phyloP scores from a whole-genome alignment of 169 alveolate species.

The Besnoitia besnoiti region DNA sequence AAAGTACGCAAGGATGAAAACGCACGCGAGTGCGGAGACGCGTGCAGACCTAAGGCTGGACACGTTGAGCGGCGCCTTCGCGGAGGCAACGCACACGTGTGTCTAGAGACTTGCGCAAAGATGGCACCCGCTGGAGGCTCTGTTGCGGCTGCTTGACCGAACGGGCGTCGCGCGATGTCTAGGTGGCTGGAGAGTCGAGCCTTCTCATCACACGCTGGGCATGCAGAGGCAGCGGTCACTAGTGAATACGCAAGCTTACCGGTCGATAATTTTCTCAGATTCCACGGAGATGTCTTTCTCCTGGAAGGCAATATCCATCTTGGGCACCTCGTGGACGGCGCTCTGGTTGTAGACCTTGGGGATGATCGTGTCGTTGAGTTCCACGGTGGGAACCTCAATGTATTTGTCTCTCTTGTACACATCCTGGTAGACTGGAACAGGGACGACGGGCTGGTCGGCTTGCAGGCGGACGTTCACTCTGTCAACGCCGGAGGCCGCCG shows the following conservation, averaged over 20 bases:
- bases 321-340: constrained; percentile 86
- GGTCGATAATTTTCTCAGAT: constrained; percentile 77
- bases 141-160: too few relatives aligned
- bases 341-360: constrained; percentile 84
- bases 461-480: constrained; percentile 71
- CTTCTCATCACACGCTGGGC: too few relatives aligned
- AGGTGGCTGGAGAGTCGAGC: too few relatives aligned
- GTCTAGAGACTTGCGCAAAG: too few relatives aligned
- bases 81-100: too few relatives aligned
- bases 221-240: too few relatives aligned
- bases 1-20: background rate
- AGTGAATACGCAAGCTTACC: constrained; percentile 2
- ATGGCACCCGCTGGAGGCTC: too few relatives aligned
- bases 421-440: constrained; percentile 86
- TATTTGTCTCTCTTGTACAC: constrained; percentile 82
- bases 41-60: too few relatives aligned
- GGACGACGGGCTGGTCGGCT: constrained; percentile 86
- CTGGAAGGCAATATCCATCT: constrained; percentile 79
- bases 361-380: constrained; percentile 80
- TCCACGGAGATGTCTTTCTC: constrained; percentile 80
- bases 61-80: too few relatives aligned
- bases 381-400: constrained; percentile 83
- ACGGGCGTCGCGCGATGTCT: too few relatives aligned
- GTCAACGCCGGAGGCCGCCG: background rate
- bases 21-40: too few relatives aligned